Base-by-base conservation (phyloP, 2,329 filamentous ascomycete genomes). In the Aspergillus novofumigatus region DNA sequence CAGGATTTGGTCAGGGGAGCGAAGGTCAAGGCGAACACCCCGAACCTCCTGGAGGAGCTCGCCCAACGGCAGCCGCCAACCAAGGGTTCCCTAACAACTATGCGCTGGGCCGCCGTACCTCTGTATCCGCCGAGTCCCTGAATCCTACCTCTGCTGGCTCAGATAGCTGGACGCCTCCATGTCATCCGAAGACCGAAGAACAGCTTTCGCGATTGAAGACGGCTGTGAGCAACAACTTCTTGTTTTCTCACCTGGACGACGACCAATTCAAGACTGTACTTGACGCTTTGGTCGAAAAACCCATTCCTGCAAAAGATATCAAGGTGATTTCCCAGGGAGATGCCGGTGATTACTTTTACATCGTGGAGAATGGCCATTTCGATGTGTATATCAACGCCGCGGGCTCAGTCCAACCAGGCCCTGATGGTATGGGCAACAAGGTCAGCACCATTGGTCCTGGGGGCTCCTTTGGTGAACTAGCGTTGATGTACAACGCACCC, bases 401-500 rank as follows among this genome's bases (percentile, higher is more conserved):
- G 9, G 93, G 94, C 59, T 80, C 85, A 44, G 81, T 95, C 54
- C 90, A 96, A 70, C 81, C 91, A 7, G 93, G 93, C 0, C 80
- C 84, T 0, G 86, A 92, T 49, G 94, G 93, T 10, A 82, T 97
- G 77, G 94, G 94, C 51, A 81, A 82, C 59, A 90, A 91, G 67
- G 93, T 97, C 28, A 86, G 86, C 66, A 86, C 83, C 41, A 95
- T 95, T 57, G 88, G 90, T 48, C 85, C 92, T 3, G 94, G 94
- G 51, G 92, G 92, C 59, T 96, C 92, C 3, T 99, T 99, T 75
- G 94, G 94, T 67, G 94, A 99, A 78, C 82, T 99, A 56, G 94
- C 94, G 11, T 82, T 99, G 68, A 97, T 99, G 94, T 97, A 99
- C 80, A 97, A 97, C 69, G 92, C 94, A 23, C 94, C 94, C 26